phyloP scores from a whole-genome alignment of 345 rosid genomes.

The Atalantia buxifolia region DNA sequence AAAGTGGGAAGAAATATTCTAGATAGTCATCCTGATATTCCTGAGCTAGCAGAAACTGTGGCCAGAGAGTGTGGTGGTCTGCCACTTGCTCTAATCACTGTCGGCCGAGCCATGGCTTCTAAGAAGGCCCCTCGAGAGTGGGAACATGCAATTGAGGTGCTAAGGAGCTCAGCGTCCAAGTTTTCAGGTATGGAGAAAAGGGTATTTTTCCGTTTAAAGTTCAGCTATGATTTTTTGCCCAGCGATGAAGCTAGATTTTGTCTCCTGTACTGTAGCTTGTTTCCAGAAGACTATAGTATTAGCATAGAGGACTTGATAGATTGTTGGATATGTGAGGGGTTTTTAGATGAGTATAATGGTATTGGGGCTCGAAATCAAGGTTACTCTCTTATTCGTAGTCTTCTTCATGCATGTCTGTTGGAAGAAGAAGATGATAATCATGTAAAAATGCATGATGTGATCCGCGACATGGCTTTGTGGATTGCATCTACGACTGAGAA shows the following conservation, averaged over 20 bases:
- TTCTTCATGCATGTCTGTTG: constrained; percentile 23
- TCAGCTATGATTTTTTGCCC: background rate
- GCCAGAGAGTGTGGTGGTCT: constrained; percentile 7
- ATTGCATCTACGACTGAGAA: constrained; percentile 8
- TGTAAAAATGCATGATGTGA: constrained; percentile 42
- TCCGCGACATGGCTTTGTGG: constrained; percentile 44
- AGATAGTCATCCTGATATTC: constrained; percentile 1
- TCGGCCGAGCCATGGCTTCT: background rate
- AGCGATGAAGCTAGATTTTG: background rate
- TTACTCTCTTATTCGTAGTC: constrained; percentile 27
- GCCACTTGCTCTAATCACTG: constrained; percentile 2
- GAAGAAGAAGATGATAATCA: background rate
- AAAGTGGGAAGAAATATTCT: background rate
- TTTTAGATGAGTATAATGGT: constrained; percentile 11
- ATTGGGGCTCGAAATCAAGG: background rate
- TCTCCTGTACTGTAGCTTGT: constrained; percentile 5
- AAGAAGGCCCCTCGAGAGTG: background rate
- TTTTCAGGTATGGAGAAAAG: background rate
- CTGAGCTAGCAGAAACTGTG: background rate
- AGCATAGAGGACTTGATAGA: background rate
- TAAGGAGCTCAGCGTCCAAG: background rate
- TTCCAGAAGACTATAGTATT: constrained; percentile 14
- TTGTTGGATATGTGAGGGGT: constrained; percentile 27
- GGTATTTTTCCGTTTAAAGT: background rate
- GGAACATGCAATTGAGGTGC: background rate